Conservation (phyloP, 2,329 filamentous ascomycete genomes). For the Penicillium sp. region DNA sequence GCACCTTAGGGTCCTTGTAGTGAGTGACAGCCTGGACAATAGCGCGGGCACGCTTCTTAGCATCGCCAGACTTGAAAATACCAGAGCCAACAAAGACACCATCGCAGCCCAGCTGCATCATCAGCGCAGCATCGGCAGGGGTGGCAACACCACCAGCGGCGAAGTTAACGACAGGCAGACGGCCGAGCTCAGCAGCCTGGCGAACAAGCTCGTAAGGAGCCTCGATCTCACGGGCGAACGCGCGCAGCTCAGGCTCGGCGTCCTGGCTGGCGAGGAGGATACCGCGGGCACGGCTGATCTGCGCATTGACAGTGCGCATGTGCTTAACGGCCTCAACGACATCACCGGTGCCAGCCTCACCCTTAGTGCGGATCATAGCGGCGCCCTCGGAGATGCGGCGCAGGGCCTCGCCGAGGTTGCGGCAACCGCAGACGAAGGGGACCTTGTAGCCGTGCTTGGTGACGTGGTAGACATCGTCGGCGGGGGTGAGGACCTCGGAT, state of each 20-base stretch:
- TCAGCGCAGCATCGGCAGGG: slow-evolving; percentile 86
- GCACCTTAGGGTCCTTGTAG: slow-evolving; percentile 71
- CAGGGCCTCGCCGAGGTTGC: slow-evolving; percentile 86
- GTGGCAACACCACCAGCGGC: slow-evolving; percentile 99
- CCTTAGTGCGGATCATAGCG: slow-evolving; percentile 98
- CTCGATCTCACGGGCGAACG: slow-evolving; percentile 71
- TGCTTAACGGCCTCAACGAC: slow-evolving; percentile 94
- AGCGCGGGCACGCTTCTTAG: slow-evolving; percentile 78
- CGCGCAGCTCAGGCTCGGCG: slow-evolving; percentile 63
- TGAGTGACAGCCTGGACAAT: slow-evolving; percentile 93
- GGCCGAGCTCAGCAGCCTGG: slow-evolving; percentile 75
- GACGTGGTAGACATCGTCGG: slow-evolving; percentile 83
- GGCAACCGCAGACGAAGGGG: slow-evolving; percentile 93
- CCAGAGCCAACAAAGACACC: slow-evolving; percentile 94
- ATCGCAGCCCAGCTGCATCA: slow-evolving; percentile 99
- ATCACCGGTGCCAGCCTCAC: slow-evolving; percentile 92
- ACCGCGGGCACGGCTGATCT: slow-evolving; percentile 64
- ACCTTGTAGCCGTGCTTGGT: slow-evolving; percentile 74
- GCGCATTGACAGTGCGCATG: slow-evolving; percentile 78
- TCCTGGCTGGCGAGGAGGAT: slow-evolving; percentile 40
- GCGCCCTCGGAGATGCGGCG: slow-evolving; percentile 85
- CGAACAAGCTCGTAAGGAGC: slow-evolving; percentile 69
- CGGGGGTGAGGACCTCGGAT: slow-evolving; percentile 91
- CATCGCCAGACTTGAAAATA: slow-evolving; percentile 94
- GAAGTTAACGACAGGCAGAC: slow-evolving; percentile 93